phyloP scores from a whole-genome alignment of 108 stramenopile species.

The Pelagomonas calceolata region DNA sequence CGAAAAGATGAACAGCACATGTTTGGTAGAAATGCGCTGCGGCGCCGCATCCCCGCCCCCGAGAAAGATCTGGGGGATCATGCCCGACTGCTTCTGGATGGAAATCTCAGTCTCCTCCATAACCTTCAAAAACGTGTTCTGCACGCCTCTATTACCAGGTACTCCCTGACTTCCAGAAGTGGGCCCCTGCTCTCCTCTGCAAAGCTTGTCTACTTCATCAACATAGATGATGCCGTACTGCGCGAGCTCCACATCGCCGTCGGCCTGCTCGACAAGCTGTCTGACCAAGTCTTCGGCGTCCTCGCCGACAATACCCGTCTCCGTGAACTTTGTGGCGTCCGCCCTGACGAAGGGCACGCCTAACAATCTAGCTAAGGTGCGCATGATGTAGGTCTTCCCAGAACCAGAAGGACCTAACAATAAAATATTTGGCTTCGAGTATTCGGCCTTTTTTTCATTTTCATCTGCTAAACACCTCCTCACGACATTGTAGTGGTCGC shows the following conservation, averaged over 20 bases:
- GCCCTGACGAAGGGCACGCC: constrained; percentile 3
- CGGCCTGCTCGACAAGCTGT: background rate
- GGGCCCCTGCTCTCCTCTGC: background rate
- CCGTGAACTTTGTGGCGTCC: constrained; percentile 2
- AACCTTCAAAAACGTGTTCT: background rate
- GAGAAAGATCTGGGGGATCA: background rate
- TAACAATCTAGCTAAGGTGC: background rate
- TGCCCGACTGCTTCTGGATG: background rate
- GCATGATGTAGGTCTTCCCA: background rate
- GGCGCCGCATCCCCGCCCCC: background rate
- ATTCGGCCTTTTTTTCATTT: background rate
- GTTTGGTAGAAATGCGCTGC: background rate
- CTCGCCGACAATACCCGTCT: background rate
- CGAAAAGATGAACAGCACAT: constrained; percentile 4
- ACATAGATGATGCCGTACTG: background rate
- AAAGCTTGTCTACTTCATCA: constrained; percentile 2
- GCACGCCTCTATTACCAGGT: background rate
- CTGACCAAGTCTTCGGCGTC: background rate
- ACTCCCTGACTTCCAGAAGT: background rate
- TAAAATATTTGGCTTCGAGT: background rate
- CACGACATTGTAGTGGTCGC: constrained; percentile 5
- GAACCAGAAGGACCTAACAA: background rate
- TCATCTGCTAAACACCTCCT: background rate
- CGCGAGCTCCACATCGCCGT: background rate
- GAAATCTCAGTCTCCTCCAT: background rate